Base-by-base conservation (phyloP, 2,329 filamentous ascomycete species). In the Didymellaceae sp. region DNA sequence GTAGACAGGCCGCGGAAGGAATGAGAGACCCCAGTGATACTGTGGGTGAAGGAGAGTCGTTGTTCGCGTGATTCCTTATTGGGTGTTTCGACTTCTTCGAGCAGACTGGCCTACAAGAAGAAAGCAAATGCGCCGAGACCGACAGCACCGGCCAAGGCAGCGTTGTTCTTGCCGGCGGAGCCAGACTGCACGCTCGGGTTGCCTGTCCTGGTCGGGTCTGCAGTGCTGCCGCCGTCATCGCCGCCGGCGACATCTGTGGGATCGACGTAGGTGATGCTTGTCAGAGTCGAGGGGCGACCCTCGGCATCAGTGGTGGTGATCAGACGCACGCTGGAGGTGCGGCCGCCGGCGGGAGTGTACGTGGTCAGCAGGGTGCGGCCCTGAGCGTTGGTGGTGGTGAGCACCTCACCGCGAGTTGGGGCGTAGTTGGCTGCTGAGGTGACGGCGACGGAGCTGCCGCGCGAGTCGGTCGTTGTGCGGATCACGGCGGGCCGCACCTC, bases 281-380 rank as follows among this genome's bases (percentile, higher is more conserved):
- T 80, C 42, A 78, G 67, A 1, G 76, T 78, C 26, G 62, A 69
- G 3, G 61, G 69, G 25, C 66, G 40, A 7, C 72, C 72, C 34
- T 69, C 51, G 0, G 54, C 71, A 32, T 69, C 55, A 0, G 57
- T 39, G 11, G 66, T 65, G 6, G 67, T 73, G 28, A 68, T 49
- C 3, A 79, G 57, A 22, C 74, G 67, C 21, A 80, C 54, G 37
- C 67, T 66, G 55, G 66, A 74, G 16, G 80, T 72, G 7, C 55
- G 61, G 16, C 72, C 76, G 35, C 71, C 76, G 37, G 61, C 67
- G 4, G 78, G 78, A 1, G 77, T 78, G 58, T 75, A 78, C 1
- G 78, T 80, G 2, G 78, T 77, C 41, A 77, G 55, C 46, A 79
- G 72, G 3, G 75, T 75, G 28, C 61, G 54, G 18, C 78, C 78